Base-by-base conservation (phyloP, 495 filamentous ascomycete genomes). In the Penicillium turbatum region DNA sequence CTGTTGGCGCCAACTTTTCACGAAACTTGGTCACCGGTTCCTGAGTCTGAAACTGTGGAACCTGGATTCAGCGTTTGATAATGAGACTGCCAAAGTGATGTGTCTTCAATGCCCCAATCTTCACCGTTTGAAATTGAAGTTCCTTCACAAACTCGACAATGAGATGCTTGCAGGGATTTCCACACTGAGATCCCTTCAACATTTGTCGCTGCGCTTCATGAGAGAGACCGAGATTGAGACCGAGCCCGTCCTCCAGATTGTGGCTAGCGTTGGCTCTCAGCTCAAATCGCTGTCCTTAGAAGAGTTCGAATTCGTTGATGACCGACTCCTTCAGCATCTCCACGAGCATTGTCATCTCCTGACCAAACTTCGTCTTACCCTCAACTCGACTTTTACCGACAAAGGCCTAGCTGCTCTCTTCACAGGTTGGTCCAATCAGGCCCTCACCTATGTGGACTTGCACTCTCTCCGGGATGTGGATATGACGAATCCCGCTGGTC, bases 251-350 rank as follows among this genome's bases (percentile, higher is more conserved):
- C 63, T 86, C 27, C 59, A 76, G n/a, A 61, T 92, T 1, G 64
- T 97, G 17, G 53, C 72, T 16, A 57, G 59, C 2, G 63, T 88
- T 40, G 90, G 91, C 5, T 47, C 65, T 3, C 70, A 78, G 2
- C 77, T 96, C 11, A 72, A 74, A 26, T 92, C 91, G 0, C 76
- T 96, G 34, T 91, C 86, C 16, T 75, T 95, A 37, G 78, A 85
- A 57, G 73, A 75, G 5, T 83, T 87, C 45, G 57, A 68, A 1
- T 57, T 74, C 19, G 74, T 79, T 3, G 80, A 88, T 57, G 82
- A 90, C 62, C 71, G 64, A 19, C 68, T 90, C 4, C 77, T 90
- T 3, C 73, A 81, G 26, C 70, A 75, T 4, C 82, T 96, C 45
- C 86, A 89, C 66, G 69, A 77, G 13, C 74, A 63, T 38, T 95